phyloP scores from a whole-genome alignment of 2,329 filamentous ascomycete genomes.

The Claviceps sp. region DNA sequence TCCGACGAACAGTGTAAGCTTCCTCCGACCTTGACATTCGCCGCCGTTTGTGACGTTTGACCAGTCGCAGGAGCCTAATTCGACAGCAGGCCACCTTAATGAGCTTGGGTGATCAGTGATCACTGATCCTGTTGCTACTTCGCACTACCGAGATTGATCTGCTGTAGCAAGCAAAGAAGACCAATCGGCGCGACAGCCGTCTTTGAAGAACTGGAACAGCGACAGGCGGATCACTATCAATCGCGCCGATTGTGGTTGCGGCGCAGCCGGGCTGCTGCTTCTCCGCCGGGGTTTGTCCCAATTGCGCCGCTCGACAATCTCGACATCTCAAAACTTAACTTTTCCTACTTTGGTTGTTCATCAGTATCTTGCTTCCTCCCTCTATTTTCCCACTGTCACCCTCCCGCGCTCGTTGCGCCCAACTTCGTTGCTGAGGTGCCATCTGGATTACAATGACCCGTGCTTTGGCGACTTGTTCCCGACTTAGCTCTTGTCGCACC shows the following conservation, averaged over 20 bases:
- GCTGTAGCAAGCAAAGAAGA: neutral
- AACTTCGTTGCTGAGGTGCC: neutral
- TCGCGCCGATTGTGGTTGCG: neutral
- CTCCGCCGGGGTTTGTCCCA: neutral
- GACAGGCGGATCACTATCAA: neutral
- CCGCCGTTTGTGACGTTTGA: neutral
- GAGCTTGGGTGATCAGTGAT: neutral
- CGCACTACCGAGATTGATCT: neutral
- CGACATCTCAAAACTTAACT: neutral
- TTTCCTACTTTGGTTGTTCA: neutral
- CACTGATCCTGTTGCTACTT: neutral
- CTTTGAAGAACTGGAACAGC: neutral
- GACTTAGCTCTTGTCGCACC: neutral
- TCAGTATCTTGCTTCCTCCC: neutral
- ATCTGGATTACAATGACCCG: constrained; percentile 6
- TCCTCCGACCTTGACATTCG: neutral
- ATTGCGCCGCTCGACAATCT: neutral
- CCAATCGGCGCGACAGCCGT: neutral
- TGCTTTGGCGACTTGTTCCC: neutral
- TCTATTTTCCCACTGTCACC: neutral
- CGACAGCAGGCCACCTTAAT: neutral
- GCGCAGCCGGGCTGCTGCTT: neutral
- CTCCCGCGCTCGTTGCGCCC: neutral
- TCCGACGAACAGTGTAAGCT: neutral
- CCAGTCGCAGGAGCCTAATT: neutral